Evolutionary conservation across 73 alveolate genomes (phyloP).

Genomic region (Breviolum minutum): DNA sequence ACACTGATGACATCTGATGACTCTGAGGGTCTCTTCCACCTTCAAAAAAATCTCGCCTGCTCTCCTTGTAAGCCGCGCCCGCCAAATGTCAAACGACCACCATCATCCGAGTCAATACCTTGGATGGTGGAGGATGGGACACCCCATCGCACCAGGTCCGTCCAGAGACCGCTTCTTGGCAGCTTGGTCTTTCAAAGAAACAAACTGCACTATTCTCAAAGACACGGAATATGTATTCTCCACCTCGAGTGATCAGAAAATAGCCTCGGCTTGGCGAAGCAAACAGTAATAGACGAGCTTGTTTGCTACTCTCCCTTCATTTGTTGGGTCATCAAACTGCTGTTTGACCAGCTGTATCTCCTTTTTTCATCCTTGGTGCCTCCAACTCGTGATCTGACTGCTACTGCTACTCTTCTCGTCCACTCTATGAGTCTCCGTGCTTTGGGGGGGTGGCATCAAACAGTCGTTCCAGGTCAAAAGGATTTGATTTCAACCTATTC

Average conservation of each 20-base stretch:
- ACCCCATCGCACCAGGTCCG: too few species aligned
- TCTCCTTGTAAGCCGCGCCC: conserved; percentile 75
- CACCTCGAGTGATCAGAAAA: conserved; percentile 13
- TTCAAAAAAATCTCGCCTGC: not conserved
- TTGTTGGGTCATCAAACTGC: not conserved
- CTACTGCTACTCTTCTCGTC: too few species aligned
- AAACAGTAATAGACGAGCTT: not conserved
- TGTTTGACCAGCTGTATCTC: too few species aligned
- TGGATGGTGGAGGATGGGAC: not conserved
- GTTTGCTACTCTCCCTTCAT: not conserved
- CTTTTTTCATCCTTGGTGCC: too few species aligned
- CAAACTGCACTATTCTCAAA: not conserved
- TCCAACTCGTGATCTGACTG: too few species aligned
- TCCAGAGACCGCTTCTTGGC: too few species aligned
- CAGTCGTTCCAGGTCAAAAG: too few species aligned
- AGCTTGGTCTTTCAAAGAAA: not conserved
- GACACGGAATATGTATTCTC: conserved; percentile 58
- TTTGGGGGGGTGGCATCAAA: not conserved
- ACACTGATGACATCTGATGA: not conserved
- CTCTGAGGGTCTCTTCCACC: not conserved
- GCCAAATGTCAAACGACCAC: conserved; percentile 79
- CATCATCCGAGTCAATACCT: conserved; percentile 66
- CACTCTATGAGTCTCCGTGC: too few species aligned
- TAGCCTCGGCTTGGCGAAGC: conserved; percentile 17
- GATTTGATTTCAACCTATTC: too few species aligned